Evolutionary conservation across 2,329 filamentous ascomycete species (phyloP).

Genomic region (Claviceps fusiformis): DNA sequence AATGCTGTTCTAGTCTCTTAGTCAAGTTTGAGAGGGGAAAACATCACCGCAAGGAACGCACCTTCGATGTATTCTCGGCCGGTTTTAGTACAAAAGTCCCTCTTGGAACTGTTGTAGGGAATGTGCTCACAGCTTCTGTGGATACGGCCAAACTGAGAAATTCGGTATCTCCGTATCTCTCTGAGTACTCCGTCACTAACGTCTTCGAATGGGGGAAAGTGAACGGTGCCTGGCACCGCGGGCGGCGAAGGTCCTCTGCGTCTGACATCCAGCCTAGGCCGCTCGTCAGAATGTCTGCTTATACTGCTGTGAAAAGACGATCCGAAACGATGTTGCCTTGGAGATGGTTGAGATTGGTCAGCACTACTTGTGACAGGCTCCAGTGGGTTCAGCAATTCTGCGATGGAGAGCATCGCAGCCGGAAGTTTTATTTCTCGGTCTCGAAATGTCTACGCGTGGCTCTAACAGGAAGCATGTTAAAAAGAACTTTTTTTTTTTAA

Average conservation of each 20-base stretch:
- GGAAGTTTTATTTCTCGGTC: not conserved
- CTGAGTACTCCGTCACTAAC: conserved; percentile 32
- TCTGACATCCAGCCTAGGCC: not conserved
- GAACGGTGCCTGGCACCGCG: conserved; percentile 20
- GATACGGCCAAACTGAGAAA: conserved; percentile 54
- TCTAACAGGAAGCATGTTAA: not conserved
- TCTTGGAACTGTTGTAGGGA: conserved; percentile 91
- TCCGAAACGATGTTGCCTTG: not conserved
- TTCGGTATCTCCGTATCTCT: conserved; percentile 43
- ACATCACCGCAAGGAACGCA: conserved; percentile 23
- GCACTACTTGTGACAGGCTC: not conserved
- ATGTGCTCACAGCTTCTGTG: conserved; percentile 57
- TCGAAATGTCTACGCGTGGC: not conserved
- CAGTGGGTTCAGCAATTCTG: conserved; percentile 2
- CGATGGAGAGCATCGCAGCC: conserved; percentile 1
- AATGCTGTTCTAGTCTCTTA: conserved; percentile 42
- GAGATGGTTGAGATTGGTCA: not conserved
- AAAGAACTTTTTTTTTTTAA: too few species aligned
- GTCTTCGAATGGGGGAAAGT: conserved; percentile 62
- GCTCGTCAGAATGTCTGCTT: not conserved
- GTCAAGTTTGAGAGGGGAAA: not conserved
- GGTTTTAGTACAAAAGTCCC: conserved; percentile 74
- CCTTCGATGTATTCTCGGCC: conserved; percentile 81
- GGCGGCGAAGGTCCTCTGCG: not conserved
- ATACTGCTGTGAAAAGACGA: not conserved